Base-by-base conservation (phyloP, 2,329 filamentous ascomycete genomes). In the Leptodontidium sp. region DNA sequence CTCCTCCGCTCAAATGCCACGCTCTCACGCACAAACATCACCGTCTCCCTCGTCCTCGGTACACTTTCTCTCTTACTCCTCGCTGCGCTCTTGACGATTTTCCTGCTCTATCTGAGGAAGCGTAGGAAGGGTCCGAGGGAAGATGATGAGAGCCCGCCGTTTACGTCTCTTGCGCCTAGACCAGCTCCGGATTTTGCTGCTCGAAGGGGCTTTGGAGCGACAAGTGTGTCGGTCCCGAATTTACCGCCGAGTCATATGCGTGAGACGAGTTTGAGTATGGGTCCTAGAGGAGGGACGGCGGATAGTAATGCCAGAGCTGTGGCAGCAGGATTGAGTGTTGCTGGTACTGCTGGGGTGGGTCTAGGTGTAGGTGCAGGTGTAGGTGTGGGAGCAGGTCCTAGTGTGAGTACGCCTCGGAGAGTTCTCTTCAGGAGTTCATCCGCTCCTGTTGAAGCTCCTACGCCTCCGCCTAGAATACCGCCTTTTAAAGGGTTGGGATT, bases 121-220 rank as follows among this genome's bases (percentile, higher is more conserved):
- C 45, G 68, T 15, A 62, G 65, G 43, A 62, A 62, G 32, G 29
- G 32, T 1, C 45, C 53, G 2, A 24, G n/a, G 14, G 35, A 49
- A 58, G 35, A 59, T 38, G 53, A 35, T n/a, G 66, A 68, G n/a
- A 49, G 38, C 7, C 67, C 67, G 1, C 67, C 67, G 1, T 69
- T 69, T 29, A 69, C 63, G 17, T 66, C 63, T 2, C 67, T 69
- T 8, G 52, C 67, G 29, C 67, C 67, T 26, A 38, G 67, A 5
- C 63, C 67, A 0, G 67, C 63, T 15, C 64, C 67, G 15, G 24
- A 43, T 45, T 61, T 61, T 21, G 17, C 43, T 38, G 26, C 40
- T n/a, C 29, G 55, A 9, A 9, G 9, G 9, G 55, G 55, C n/a
- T 62, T 15, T n/a, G 53, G 15, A 21, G 40, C 17, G 8, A 7